Base-by-base conservation (phyloP, 163 green algal genomes). In the Prototheca cutis region DNA sequence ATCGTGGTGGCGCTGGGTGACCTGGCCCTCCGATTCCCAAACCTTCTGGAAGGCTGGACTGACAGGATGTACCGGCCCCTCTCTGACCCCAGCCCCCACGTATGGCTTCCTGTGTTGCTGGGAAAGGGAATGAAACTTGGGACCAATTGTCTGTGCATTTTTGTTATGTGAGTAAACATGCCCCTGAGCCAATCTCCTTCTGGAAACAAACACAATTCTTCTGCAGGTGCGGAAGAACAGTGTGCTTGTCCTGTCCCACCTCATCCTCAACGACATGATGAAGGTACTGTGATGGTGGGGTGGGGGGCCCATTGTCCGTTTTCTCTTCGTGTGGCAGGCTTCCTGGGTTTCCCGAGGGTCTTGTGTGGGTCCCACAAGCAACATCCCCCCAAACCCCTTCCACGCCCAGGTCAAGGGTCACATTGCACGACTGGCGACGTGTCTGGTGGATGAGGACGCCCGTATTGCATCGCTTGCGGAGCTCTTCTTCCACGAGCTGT, bases 191-290 rank as follows among this genome's bases (percentile, higher is more conserved):
- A n/a, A n/a, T n/a, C n/a, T n/a, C n/a, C n/a, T n/a, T n/a, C n/a
- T n/a, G n/a, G n/a, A n/a, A n/a, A n/a, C n/a, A n/a, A n/a, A n/a
- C n/a, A n/a, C n/a, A n/a, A n/a, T n/a, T n/a, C n/a, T n/a, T n/a
- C 48, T 2, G 19, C 28, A 56, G 51, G 80, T 94, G 51, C 62
- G 83, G 27, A 84, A 81, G 59, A 88, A 84, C 21, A 70, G 73
- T 23, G 62, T 97, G 55, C 82, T 87, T 65, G 87, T 95, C 49
- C 76, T 97, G 60, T 84, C 77, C 5, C 90, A 97, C 80, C 79
- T 97, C 8, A 90, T 97, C 63, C 75, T 97, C 48, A 93, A 93
- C 62, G 89, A 95, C 77, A 94, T 95, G 86, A 86, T 95, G 71
- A 97, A 97, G 80, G 69, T 69, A 34, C n/a, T n/a, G n/a, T n/a